phyloP scores from a whole-genome alignment of 1,139 yeast species.

The Geotrichum candidum region DNA sequence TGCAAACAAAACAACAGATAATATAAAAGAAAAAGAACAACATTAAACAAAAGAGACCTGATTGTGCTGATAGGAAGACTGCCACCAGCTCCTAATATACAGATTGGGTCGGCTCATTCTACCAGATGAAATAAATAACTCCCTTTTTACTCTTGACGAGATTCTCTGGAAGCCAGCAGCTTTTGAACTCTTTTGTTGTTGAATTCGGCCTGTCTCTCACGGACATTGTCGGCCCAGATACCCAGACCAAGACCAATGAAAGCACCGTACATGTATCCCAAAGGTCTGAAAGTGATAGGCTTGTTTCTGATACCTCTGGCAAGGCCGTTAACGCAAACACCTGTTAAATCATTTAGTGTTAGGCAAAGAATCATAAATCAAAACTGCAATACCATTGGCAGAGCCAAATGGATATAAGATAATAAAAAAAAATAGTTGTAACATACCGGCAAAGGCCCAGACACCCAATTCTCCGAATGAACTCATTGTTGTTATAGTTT shows the following conservation, averaged over 20 bases:
- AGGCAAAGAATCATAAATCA: neutral
- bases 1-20: neutral
- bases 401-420: neutral
- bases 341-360: slow-evolving; percentile 18
- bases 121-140: neutral
- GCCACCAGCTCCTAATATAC: neutral
- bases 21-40: neutral
- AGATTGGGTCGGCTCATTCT: neutral
- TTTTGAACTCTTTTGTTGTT: slow-evolving; percentile 30
- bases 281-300: slow-evolving; percentile 35
- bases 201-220: slow-evolving; percentile 31
- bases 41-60: neutral
- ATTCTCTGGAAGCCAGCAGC: slow-evolving; percentile 30
- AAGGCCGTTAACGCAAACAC: slow-evolving; percentile 34
- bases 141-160: slow-evolving; percentile 22
- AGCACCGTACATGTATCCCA: slow-evolving; percentile 33
- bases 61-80: neutral
- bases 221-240: slow-evolving; percentile 29
- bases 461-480: slow-evolving; percentile 31
- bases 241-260: slow-evolving; percentile 35
- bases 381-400: neutral
- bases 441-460: slow-evolving; percentile 29
- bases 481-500: slow-evolving; percentile 9
- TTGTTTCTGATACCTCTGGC: slow-evolving; percentile 36
- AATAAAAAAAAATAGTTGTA: neutral